phyloP scores from a whole-genome alignment of 1,284 basidiomycete genomes.

The Marasmius fiardii region DNA sequence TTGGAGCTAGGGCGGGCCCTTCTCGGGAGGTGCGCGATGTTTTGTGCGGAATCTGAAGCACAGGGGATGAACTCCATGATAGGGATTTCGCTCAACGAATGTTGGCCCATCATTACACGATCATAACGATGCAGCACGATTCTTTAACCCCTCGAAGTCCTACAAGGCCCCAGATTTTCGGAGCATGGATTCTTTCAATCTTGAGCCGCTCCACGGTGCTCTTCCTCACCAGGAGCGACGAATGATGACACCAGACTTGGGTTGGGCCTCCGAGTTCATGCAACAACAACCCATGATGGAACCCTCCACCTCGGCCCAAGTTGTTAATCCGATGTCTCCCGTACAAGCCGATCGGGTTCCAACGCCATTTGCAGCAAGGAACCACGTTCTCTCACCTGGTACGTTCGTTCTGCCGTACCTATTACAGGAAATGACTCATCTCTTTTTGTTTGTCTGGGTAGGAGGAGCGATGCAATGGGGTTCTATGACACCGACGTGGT shows the following conservation, averaged over 20 bases:
- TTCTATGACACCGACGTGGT: conserved; percentile 27
- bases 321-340: background rate
- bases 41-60: background rate
- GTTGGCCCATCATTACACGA: conserved; percentile 40
- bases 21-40: conserved; percentile 49
- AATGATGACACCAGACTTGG: conserved; percentile 22
- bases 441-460: conserved; percentile 15
- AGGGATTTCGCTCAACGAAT: conserved; percentile 62
- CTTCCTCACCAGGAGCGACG: conserved; percentile 10
- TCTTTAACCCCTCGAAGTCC: conserved; percentile 46
- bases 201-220: conserved; percentile 2
- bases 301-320: background rate
- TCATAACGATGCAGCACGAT: conserved; percentile 60
- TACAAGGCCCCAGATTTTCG: conserved; percentile 23
- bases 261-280: conserved; percentile 66
- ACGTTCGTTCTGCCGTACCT: conserved; percentile 8
- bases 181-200: conserved; percentile 7
- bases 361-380: conserved; percentile 1
- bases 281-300: conserved; percentile 23
- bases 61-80: background rate
- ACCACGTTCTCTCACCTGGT: background rate
- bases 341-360: conserved; percentile 6
- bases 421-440: background rate
- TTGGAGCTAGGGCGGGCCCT: conserved; percentile 51
- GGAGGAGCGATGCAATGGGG: conserved; percentile 25